Percentiles rank a stretch among this genome's conserved stretches.
These are phyloP conservation scores for Crucihimalaya himalaica DNA, from an alignment of 345 rosid species.

Conservation along the genomic window DNA sequence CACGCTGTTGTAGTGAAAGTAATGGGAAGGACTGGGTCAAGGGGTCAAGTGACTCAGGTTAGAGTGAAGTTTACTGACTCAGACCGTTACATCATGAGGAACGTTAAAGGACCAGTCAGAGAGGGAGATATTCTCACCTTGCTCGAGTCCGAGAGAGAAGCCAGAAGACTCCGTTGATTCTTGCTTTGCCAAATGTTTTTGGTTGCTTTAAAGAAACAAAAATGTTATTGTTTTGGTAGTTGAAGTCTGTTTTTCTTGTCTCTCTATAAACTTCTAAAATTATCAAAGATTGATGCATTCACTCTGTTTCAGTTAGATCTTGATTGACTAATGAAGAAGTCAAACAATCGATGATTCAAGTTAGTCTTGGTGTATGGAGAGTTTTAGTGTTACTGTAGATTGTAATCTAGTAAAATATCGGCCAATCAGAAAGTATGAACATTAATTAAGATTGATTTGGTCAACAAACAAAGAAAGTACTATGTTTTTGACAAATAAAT, in stretches of 20 bases:
- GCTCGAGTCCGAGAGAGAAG: slow-evolving; percentile 48
- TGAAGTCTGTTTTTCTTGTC: background rate
- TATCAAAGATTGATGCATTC: background rate
- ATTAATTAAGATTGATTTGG: too few relatives aligned
- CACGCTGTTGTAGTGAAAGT: slow-evolving; percentile 83
- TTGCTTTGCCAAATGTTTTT: background rate
- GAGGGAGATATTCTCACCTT: slow-evolving; percentile 43
- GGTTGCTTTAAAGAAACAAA: background rate
- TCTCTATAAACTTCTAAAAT: background rate
- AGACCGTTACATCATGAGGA: slow-evolving; percentile 35
- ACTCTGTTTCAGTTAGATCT: background rate
- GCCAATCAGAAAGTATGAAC: too few relatives aligned
- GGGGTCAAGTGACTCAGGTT: slow-evolving; percentile 93
- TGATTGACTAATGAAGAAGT: background rate
- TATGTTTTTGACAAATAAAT: too few relatives aligned
- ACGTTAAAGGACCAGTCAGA: slow-evolving; percentile 39
- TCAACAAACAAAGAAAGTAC: too few relatives aligned
- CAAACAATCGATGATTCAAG: background rate
- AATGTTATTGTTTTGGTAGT: background rate
- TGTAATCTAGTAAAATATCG: too few relatives aligned
- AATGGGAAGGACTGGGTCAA: slow-evolving; percentile 86
- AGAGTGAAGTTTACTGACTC: slow-evolving; percentile 66
- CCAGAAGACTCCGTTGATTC: slow-evolving; percentile 42
- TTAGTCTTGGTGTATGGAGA: background rate
- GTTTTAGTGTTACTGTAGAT: too few relatives aligned